Percentiles rank a stretch among this genome's conserved stretches.
Conservation (phyloP, 192 early-diverging fungal species). For the Umbelopsis ramanniana region DNA sequence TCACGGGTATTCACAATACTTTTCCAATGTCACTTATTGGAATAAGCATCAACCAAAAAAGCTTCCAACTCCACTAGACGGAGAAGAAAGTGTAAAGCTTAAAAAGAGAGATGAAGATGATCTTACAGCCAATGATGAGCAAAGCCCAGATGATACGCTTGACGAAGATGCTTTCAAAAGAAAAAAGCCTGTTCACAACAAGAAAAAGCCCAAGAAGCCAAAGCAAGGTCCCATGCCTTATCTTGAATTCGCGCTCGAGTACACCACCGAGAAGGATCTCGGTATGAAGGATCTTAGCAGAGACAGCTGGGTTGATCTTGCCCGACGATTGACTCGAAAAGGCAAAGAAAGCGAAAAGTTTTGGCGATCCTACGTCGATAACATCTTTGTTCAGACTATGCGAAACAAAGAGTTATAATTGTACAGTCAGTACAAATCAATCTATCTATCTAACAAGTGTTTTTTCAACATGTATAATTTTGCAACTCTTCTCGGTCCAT, state of each 20-base stretch:
- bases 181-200: slow-evolving; percentile 27
- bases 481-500: neutral
- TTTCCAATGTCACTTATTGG: slow-evolving; percentile 45
- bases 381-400: slow-evolving; percentile 44
- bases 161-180: neutral
- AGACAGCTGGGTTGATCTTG: slow-evolving; percentile 48
- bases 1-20: slow-evolving; percentile 47
- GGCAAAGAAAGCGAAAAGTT: slow-evolving; percentile 17
- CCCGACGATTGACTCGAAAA: slow-evolving; percentile 35
- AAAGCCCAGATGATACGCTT: neutral
- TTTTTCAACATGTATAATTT: neutral
- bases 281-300: slow-evolving; percentile 51
- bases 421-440: neutral
- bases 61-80: neutral
- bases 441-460: neutral
- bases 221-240: slow-evolving; percentile 32
- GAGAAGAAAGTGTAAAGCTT: neutral
- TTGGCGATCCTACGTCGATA: slow-evolving; percentile 35
- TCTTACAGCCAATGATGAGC: neutral
- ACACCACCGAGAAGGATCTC: slow-evolving; percentile 50
- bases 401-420: neutral
- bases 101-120: neutral
- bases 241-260: slow-evolving; percentile 52
- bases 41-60: slow-evolving; percentile 26
- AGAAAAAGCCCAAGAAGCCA: slow-evolving; percentile 36